Evolutionary conservation across 176 grass and related monocot genomes (phyloP).

Genomic region (Tillandsia fasciculata): DNA sequence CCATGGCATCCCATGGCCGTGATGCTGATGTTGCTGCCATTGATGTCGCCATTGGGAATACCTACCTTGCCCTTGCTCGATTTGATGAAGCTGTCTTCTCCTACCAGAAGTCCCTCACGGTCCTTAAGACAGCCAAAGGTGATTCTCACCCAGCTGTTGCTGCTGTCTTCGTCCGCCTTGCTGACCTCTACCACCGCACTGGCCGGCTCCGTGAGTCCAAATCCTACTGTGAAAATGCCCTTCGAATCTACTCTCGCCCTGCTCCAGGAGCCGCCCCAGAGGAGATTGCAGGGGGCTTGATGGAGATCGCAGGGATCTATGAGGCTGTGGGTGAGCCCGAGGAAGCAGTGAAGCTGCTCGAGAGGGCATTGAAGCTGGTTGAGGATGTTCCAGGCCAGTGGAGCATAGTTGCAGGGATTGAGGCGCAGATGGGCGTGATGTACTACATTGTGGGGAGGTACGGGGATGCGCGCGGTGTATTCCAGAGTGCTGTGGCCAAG

Average conservation of each 20-base stretch:
- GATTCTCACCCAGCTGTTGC: constrained; percentile 76
- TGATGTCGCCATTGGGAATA: constrained; percentile 74
- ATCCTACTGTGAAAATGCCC: constrained; percentile 89
- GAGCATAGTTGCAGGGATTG: constrained; percentile 90
- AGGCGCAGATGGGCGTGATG: constrained; percentile 90
- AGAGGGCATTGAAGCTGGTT: constrained; percentile 67
- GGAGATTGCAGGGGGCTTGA: constrained; percentile 74
- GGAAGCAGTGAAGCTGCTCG: constrained; percentile 80
- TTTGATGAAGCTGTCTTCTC: constrained; percentile 99
- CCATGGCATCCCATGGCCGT: constrained; percentile 70
- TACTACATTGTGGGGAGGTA: constrained; percentile 89
- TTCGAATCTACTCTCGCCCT: constrained; percentile 59
- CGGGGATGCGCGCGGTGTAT: constrained; percentile 59
- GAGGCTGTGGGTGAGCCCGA: constrained; percentile 76
- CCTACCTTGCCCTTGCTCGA: constrained; percentile 74
- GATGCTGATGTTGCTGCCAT: constrained; percentile 78
- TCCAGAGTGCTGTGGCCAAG: constrained; percentile 72
- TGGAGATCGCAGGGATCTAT: constrained; percentile 89
- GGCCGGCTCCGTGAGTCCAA: constrained; percentile 79
- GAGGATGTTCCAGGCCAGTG: constrained; percentile 79
- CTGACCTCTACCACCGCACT: constrained; percentile 74
- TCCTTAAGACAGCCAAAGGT: constrained; percentile 72
- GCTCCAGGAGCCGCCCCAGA: constrained; percentile 67
- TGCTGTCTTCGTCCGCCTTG: constrained; percentile 75
- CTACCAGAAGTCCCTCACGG: constrained; percentile 87